Evolutionary conservation across 1,139 yeast genomes (phyloP).

Genomic region (Suhomyces chickasaworum): DNA sequence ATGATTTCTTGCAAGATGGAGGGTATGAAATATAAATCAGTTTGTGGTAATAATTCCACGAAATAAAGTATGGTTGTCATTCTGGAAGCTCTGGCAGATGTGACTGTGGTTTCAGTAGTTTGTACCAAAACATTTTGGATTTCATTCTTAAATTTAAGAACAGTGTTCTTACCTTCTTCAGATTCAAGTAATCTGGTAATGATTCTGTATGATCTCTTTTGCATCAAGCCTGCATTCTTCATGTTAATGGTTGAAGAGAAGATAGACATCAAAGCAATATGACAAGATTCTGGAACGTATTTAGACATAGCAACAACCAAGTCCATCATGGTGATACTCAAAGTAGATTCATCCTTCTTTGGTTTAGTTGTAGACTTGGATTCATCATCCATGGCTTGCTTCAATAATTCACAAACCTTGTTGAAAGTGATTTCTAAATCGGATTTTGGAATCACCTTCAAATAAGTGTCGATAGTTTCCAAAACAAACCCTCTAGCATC

Average conservation of each 20-base stretch:
- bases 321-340: slow-evolving; percentile 88
- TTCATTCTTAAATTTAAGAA: slow-evolving; percentile 51
- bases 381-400: slow-evolving; percentile 73
- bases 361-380: slow-evolving; percentile 16
- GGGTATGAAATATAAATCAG: slow-evolving; percentile 76
- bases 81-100: slow-evolving; percentile 82
- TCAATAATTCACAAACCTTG: slow-evolving; percentile 79
- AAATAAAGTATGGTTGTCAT: slow-evolving; percentile 65
- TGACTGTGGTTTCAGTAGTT: slow-evolving; percentile 60
- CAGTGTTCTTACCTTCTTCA: slow-evolving; percentile 61
- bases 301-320: slow-evolving; percentile 83
- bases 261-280: slow-evolving; percentile 74
- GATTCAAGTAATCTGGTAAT: slow-evolving; percentile 69
- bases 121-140: slow-evolving; percentile 63
- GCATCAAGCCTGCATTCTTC: slow-evolving; percentile 66
- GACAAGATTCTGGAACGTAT: slow-evolving; percentile 70
- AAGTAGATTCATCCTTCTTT: slow-evolving; percentile 44
- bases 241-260: slow-evolving; percentile 66
- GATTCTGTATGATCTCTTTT: slow-evolving; percentile 88
- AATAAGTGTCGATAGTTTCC: slow-evolving; percentile 81
- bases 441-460: slow-evolving; percentile 65
- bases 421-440: slow-evolving; percentile 79
- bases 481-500: slow-evolving; percentile 82
- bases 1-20: slow-evolving; percentile 83
- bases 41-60: slow-evolving; percentile 59